phyloP scores from a whole-genome alignment of 257 asterid species.

The Solanum bulbocastanum region DNA sequence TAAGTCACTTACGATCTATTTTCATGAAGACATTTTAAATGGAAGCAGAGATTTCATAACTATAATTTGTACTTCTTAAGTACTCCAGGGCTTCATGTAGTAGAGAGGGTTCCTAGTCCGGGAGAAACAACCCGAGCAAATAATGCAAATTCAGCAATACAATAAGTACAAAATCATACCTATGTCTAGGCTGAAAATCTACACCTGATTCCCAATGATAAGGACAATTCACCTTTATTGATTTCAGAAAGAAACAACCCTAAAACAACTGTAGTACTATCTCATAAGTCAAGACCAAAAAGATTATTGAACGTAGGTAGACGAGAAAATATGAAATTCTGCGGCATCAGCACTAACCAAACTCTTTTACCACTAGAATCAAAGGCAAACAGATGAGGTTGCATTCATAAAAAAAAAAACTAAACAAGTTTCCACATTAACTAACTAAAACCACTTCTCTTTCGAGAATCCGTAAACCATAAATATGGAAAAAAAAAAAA shows the following conservation, averaged over 20 bases:
- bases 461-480: background rate
- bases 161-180: background rate
- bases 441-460: background rate
- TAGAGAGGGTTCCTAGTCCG: background rate
- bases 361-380: background rate
- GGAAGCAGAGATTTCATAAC: background rate
- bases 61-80: background rate
- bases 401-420: background rate
- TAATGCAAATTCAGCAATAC: background rate
- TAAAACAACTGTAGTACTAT: background rate
- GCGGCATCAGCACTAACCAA: background rate
- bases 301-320: background rate
- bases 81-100: background rate
- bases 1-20: background rate
- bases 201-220: background rate
- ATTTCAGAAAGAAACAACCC: background rate
- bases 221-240: background rate
- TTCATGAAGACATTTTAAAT: background rate
- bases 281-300: background rate
- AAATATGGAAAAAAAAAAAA: background rate
- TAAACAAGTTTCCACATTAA: background rate
- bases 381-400: background rate
- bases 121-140: background rate
- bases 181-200: background rate
- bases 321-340: background rate